These are phyloP conservation scores for Globisporangium paddicum DNA, from an alignment of 352 stramenopile species.

Conservation along the genomic window DNA sequence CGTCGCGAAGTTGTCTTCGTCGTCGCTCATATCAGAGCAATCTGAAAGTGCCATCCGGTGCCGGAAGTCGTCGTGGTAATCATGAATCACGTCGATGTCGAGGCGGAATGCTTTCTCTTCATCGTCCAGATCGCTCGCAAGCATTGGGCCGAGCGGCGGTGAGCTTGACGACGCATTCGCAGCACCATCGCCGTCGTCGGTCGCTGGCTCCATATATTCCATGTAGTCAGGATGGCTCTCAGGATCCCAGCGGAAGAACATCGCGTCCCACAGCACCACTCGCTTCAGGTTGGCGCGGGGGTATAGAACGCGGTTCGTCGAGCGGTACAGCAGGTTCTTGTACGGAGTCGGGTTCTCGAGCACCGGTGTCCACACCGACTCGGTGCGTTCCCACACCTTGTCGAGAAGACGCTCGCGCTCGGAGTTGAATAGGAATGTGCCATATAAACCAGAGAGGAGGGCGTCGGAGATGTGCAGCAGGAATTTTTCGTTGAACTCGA, in stretches of 20 bases:
- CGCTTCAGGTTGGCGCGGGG: slow-evolving; percentile 84
- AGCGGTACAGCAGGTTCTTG: slow-evolving; percentile 73
- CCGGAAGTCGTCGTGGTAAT: slow-evolving; percentile 69
- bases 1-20: slow-evolving; percentile 51
- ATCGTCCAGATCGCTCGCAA: slow-evolving; percentile 31
- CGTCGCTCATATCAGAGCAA: slow-evolving; percentile 80
- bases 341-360: slow-evolving; percentile 59
- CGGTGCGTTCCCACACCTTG: slow-evolving; percentile 83
- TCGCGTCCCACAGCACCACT: slow-evolving; percentile 80
- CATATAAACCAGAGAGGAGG: slow-evolving; percentile 75
- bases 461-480: slow-evolving; percentile 73
- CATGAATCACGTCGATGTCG: slow-evolving; percentile 80
- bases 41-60: slow-evolving; percentile 59
- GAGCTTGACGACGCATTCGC: slow-evolving; percentile 21
- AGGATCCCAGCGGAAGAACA: slow-evolving; percentile 78
- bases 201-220: slow-evolving; percentile 75
- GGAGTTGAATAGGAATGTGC: slow-evolving; percentile 84
- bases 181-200: slow-evolving; percentile 30
- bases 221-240: slow-evolving; percentile 79
- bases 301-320: slow-evolving; percentile 78
- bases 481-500: slow-evolving; percentile 89
- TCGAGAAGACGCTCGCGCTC: slow-evolving; percentile 79
- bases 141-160: slow-evolving; percentile 37
- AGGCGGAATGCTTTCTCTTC: slow-evolving; percentile 66
- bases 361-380: slow-evolving; percentile 81